These are phyloP conservation scores for Starmerella asiatica DNA, from an alignment of 805 yeast species.

Conservation along the genomic window DNA sequence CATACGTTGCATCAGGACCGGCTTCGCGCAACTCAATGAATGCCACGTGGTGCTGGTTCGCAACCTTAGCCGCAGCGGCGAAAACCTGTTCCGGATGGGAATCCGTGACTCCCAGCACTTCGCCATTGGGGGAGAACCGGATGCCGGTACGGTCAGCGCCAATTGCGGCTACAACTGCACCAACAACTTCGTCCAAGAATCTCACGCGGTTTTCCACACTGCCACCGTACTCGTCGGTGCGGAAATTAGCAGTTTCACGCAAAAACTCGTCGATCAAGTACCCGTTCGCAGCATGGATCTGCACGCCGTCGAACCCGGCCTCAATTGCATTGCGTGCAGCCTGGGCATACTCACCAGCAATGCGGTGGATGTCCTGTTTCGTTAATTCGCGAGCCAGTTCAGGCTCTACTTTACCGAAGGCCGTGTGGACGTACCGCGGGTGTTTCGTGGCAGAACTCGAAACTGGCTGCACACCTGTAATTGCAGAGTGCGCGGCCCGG, in stretches of 20 bases:
- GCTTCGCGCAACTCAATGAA: conserved; percentile 36
- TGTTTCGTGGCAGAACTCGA: conserved; percentile 7
- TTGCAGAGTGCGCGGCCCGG: conserved; percentile 9
- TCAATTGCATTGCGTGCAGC: conserved; percentile 43
- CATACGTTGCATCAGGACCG: conserved; percentile 29
- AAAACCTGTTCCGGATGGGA: conserved; percentile 25
- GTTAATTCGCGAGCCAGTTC: conserved; percentile 40
- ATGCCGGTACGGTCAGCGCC: conserved; percentile 40
- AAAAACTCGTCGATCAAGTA: conserved; percentile 39
- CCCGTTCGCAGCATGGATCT: conserved; percentile 54
- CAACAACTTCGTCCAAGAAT: conserved; percentile 39
- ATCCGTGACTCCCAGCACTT: conserved; percentile 23
- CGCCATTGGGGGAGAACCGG: conserved; percentile 26
- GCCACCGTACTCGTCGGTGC: conserved; percentile 58
- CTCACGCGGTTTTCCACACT: conserved; percentile 42
- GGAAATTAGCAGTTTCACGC: conserved; percentile 34
- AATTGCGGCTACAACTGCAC: conserved; percentile 36
- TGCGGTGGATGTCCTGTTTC: conserved; percentile 35
- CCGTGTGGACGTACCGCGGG: conserved; percentile 21
- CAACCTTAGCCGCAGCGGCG: conserved; percentile 18
- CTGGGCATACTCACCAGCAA: conserved; percentile 34
- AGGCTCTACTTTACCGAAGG: conserved; percentile 16
- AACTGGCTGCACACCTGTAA: conserved; percentile 8
- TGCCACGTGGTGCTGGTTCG: conserved; percentile 32
- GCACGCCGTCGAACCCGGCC: conserved; percentile 52